Conservation (phyloP, 2,329 filamentous ascomycete species). For the Polytolypa hystricis region DNA sequence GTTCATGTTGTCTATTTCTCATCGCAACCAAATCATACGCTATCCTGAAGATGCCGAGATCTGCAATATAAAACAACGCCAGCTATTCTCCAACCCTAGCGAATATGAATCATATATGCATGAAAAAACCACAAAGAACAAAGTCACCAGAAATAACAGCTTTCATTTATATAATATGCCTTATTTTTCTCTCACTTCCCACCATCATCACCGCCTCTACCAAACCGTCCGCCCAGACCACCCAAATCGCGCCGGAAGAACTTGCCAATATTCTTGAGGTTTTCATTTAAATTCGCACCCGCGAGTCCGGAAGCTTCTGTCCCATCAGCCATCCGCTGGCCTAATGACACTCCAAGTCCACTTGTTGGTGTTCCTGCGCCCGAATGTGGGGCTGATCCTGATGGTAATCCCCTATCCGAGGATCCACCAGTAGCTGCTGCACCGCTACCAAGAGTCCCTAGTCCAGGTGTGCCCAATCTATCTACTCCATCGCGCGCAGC, state of each 20-base stretch:
- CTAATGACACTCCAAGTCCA: constrained; percentile 13
- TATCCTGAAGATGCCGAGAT: too few species aligned
- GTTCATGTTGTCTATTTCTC: too few species aligned
- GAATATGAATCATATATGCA: too few species aligned
- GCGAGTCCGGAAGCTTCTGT: constrained; percentile 29
- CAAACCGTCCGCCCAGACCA: constrained; percentile 62
- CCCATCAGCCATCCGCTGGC: constrained; percentile 12
- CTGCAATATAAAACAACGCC: too few species aligned
- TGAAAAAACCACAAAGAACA: too few species aligned
- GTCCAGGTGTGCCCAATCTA: constrained; percentile 54
- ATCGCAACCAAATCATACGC: too few species aligned
- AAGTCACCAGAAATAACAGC: too few species aligned
- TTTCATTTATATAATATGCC: too few species aligned
- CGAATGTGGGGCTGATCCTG: constrained; percentile 12
- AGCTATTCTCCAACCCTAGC: too few species aligned
- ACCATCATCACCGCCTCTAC: constrained; percentile 39
- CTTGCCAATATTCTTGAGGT: constrained; percentile 89
- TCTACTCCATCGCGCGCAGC: constrained; percentile 77
- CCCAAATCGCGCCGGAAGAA: constrained; percentile 87
- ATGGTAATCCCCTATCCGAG: constrained; percentile 15
- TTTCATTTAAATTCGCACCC: constrained; percentile 75
- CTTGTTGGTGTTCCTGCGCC: constrained; percentile 16
- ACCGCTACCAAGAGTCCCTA: constrained; percentile 21
- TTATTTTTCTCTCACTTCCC: constrained; percentile 6
- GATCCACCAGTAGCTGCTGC: constrained; percentile 20